These are phyloP conservation scores for Periconia digitata DNA, from an alignment of 2,329 filamentous ascomycete genomes.

Conservation along the genomic window DNA sequence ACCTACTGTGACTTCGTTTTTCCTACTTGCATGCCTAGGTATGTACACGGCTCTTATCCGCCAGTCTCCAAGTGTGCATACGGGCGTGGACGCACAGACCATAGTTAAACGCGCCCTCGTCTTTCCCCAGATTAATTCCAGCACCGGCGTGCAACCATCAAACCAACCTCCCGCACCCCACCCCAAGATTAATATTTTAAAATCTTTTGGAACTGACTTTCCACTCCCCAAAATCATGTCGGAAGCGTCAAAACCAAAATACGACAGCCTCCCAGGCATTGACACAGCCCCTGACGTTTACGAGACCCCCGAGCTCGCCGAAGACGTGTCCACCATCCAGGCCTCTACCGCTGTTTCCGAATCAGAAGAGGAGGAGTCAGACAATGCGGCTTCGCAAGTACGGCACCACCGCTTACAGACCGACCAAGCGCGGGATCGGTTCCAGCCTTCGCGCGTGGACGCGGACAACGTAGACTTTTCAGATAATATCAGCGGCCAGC, in stretches of 20 bases:
- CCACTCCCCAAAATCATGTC: conserved; percentile 22
- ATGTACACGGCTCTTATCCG: too few relatives aligned
- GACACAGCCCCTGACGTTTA: conserved; percentile 94
- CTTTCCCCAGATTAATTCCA: conserved; percentile 3
- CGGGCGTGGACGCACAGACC: conserved; percentile 1
- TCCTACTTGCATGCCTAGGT: too few relatives aligned
- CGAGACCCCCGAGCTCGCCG: conserved; percentile 90
- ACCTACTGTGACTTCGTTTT: background rate
- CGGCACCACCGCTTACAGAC: conserved; percentile 76
- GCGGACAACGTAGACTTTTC: conserved; percentile 83
- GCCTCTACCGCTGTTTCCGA: conserved; percentile 41
- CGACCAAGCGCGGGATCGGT: conserved; percentile 76
- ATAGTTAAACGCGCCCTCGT: background rate
- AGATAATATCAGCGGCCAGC: conserved; percentile 73
- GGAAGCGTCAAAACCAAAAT: conserved; percentile 37
- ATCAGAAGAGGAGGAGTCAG: conserved; percentile 1
- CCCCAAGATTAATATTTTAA: background rate
- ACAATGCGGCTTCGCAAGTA: conserved; percentile 53
- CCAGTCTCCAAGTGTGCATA: too few relatives aligned
- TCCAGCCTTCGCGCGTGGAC: conserved; percentile 74
- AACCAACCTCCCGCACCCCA: background rate
- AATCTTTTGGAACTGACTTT: background rate
- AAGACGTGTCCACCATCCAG: conserved; percentile 83
- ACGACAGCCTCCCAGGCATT: conserved; percentile 54
- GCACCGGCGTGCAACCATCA: background rate